Evolutionary conservation across 2,329 filamentous ascomycete genomes (phyloP).

Genomic region (Remersonia thermophila): DNA sequence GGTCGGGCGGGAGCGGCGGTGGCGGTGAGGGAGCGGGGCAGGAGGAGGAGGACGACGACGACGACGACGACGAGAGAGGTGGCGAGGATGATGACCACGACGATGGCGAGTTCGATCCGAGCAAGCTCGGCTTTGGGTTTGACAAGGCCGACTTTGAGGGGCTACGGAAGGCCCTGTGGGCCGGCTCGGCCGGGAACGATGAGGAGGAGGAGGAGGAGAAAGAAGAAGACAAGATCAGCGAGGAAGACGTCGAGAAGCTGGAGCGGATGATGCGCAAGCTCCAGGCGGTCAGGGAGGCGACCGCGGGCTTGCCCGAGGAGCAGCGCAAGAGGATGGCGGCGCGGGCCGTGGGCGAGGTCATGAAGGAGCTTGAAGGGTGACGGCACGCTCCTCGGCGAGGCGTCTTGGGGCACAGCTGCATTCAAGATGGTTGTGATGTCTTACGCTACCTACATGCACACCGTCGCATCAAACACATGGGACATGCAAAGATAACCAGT

Average conservation of each 20-base stretch:
- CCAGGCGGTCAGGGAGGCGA: constrained; percentile 48
- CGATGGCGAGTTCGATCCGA: constrained; percentile 28
- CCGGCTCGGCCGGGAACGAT: constrained; percentile 20
- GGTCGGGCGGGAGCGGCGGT: constrained; percentile 28
- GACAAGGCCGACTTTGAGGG: constrained; percentile 41
- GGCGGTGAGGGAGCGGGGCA: constrained; percentile 22
- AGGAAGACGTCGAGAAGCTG: constrained; percentile 44
- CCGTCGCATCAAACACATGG: too few relatives aligned
- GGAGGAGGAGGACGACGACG: constrained; percentile 18
- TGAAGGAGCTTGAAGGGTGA: constrained; percentile 46
- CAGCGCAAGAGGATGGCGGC: constrained; percentile 49
- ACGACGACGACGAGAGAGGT: constrained; percentile 12
- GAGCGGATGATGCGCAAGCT: constrained; percentile 53
- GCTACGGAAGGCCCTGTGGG: constrained; percentile 40
- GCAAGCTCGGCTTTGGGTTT: constrained; percentile 39
- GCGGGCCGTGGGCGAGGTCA: constrained; percentile 50
- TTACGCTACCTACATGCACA: too few relatives aligned
- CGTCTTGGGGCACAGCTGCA: too few relatives aligned
- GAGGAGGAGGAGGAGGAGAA: constrained; percentile 15
- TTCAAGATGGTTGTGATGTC: too few relatives aligned
- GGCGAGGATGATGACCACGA: constrained; percentile 15
- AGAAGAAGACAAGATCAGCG: constrained; percentile 28
- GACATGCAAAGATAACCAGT: too few relatives aligned
- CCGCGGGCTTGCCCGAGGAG: constrained; percentile 45
- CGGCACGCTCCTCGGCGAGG: too few relatives aligned